Conservation (phyloP, 352 stramenopile genomes). For the Phytopythium litorale region DNA sequence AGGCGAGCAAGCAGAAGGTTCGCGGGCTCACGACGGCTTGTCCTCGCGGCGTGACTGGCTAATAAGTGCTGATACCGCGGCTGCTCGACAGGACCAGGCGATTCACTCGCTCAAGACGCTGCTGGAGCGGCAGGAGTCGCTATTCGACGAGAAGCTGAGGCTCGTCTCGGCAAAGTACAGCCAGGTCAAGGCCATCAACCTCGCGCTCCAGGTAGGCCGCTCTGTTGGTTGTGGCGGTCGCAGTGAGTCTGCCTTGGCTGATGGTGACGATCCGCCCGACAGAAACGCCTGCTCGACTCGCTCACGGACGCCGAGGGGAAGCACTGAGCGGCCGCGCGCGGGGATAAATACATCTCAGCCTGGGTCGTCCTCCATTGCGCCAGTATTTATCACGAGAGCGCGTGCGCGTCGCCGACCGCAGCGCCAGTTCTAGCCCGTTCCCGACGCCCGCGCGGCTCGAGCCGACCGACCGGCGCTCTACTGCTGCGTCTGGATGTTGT, state of each 20-base stretch:
- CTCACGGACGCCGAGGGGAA: conserved; percentile 35
- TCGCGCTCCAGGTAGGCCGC: conserved; percentile 57
- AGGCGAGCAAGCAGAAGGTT: conserved; percentile 74
- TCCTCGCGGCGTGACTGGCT: neutral
- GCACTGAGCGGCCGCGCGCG: conserved; percentile 14
- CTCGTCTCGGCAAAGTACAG: conserved; percentile 68
- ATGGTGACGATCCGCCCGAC: neutral
- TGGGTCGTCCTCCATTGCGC: neutral
- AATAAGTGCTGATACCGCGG: neutral
- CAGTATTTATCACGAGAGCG: conserved; percentile 1
- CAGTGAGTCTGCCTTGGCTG: neutral
- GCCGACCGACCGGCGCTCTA: conserved; percentile 10
- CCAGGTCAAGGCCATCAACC: conserved; percentile 77
- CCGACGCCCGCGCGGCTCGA: neutral
- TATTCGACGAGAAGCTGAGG: conserved; percentile 71
- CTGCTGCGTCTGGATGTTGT: conserved; percentile 84
- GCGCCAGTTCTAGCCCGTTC: neutral
- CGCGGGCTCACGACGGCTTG: neutral
- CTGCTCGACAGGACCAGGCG: conserved; percentile 43
- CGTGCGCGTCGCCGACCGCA: neutral
- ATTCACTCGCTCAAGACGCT: conserved; percentile 60
- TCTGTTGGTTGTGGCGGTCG: neutral
- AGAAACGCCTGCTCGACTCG: conserved; percentile 57
- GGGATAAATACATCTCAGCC: conserved; percentile 25
- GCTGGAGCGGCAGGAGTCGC: conserved; percentile 61